phyloP scores from a whole-genome alignment of 768 basidiomycete species.

The Mycena latifolia region DNA sequence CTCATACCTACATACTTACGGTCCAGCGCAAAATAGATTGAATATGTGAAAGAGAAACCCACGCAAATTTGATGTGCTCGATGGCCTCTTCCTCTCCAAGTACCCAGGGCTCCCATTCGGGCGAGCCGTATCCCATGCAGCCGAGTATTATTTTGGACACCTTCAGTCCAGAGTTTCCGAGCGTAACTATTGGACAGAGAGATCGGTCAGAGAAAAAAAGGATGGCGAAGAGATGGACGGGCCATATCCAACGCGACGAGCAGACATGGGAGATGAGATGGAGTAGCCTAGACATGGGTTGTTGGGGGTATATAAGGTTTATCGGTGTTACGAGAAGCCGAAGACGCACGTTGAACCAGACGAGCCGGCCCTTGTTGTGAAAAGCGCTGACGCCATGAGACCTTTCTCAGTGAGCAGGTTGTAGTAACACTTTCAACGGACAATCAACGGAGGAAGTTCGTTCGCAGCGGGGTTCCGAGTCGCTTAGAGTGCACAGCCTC shows the following conservation, averaged over 20 bases:
- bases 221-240: neutral
- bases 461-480: too few species aligned
- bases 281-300: too few species aligned
- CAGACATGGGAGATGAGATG: neutral
- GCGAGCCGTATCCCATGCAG: conserved; percentile 41
- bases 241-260: conserved; percentile 6
- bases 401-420: too few species aligned
- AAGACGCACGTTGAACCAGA: too few species aligned
- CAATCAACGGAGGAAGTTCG: too few species aligned
- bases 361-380: too few species aligned
- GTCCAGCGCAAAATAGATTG: conserved; percentile 4
- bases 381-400: too few species aligned
- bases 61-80: conserved; percentile 49
- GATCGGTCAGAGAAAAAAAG: neutral
- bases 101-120: conserved; percentile 49
- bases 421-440: too few species aligned
- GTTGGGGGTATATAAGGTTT: too few species aligned
- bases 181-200: neutral
- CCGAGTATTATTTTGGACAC: too few species aligned
- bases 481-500: too few species aligned
- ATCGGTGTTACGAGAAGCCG: too few species aligned
- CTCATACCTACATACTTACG: conserved; percentile 55
- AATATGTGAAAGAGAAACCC: neutral
- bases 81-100: conserved; percentile 49
- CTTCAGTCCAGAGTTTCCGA: conserved; percentile 21